A percentile compares a stretch with the other conserved stretches of the same genome.
Conservation (phyloP, 2,329 filamentous ascomycete genomes). For the Fusarium bulbicola region DNA sequence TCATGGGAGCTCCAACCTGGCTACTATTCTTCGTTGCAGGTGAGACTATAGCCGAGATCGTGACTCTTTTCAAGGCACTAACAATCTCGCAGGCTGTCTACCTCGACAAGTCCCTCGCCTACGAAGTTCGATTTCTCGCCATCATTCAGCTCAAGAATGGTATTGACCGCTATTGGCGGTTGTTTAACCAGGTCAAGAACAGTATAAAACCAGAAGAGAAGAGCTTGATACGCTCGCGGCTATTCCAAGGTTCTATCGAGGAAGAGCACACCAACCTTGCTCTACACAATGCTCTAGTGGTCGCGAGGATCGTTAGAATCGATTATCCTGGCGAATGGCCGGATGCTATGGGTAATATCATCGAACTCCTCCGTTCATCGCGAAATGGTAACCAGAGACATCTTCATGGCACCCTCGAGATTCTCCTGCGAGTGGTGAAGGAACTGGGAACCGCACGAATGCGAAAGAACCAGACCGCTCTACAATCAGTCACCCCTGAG, state of each 20-base stretch:
- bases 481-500: slow-evolving; percentile 83
- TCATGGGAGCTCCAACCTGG: slow-evolving; percentile 74
- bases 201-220: slow-evolving; percentile 81
- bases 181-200: slow-evolving; percentile 64
- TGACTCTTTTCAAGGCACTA: slow-evolving; percentile 9
- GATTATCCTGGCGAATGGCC: slow-evolving; percentile 92
- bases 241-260: slow-evolving; percentile 79
- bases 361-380: slow-evolving; percentile 67
- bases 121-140: slow-evolving; percentile 85
- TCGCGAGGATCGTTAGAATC: slow-evolving; percentile 87
- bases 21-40: slow-evolving; percentile 76
- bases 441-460: slow-evolving; percentile 86
- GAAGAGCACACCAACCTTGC: slow-evolving; percentile 81
- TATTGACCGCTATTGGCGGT: slow-evolving; percentile 92
- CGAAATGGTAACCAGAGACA: slow-evolving; percentile 67
- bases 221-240: slow-evolving; percentile 74
- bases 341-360: slow-evolving; percentile 66
- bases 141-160: slow-evolving; percentile 97
- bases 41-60: slow-evolving; percentile 43
- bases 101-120: slow-evolving; percentile 78
- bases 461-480: slow-evolving; percentile 75
- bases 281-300: slow-evolving; percentile 85
- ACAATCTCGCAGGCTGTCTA: slow-evolving; percentile 71
- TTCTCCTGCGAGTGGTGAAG: slow-evolving; percentile 88
- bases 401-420: slow-evolving; percentile 76